Base-by-base conservation (phyloP, 2,329 filamentous ascomycete genomes). In the Sporothrix variecibatus region DNA sequence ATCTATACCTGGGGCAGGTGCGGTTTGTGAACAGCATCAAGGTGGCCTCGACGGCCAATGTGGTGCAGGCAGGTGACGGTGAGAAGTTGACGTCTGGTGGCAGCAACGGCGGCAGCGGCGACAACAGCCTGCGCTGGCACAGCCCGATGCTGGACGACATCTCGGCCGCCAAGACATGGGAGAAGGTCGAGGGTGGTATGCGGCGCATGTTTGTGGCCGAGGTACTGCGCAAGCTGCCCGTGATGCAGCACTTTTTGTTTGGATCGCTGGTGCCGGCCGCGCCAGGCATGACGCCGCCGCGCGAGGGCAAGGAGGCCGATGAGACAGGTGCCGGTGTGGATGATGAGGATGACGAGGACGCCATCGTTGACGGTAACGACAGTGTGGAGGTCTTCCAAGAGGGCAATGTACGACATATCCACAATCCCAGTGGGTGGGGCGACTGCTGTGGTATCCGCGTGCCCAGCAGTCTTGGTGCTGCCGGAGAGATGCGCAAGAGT, bases 401-500 rank as follows among this genome's bases (percentile, higher is more conserved):
- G 73, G 89, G 90, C 77, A 90, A 89, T 38, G 89, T 90, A 83
- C 89, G 87, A 77, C 92, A 94, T 82, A 88, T 91, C 75, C 92
- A 96, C 82, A 88, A 91, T 70, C 88, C 89, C 67, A 89, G 86
- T 73, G 90, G 89, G 28, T 99, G 96, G 93, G 95, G 95, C 5
- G 96, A 99, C 82, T 99, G 96, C 82, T 99, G 96, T 81, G 96
- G 96, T 34, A 99, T 99, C 82, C 95, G 97, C 79, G 96, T 99
- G 20, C 97, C 96, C 0, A 97, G 95, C 80, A 95, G 94, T 72
- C 88, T 98, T 74, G 97, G 95, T 38, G 97, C 96, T 0, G 94
- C 94, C 17, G 92, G 94, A 78, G 95, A 97, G 84, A 92, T 93
- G 87, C 92, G 89, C 85, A 98, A 97, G 85, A 87, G 87, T 72